Base-by-base conservation (phyloP, 2,329 filamentous ascomycete species). In the Domatiomyces globalis region DNA sequence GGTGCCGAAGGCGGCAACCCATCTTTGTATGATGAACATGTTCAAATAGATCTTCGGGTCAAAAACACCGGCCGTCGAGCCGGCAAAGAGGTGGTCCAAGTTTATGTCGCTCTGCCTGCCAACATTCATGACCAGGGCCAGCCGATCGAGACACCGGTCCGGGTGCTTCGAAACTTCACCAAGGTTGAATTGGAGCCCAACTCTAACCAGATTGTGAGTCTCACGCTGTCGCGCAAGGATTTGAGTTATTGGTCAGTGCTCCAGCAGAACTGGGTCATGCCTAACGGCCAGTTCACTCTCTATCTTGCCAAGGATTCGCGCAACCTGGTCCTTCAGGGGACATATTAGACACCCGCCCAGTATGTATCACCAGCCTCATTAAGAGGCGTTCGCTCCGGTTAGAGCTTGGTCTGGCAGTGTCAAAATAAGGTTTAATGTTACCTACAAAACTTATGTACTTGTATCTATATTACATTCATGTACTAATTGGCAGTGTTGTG, bases 91-190 rank as follows among this genome's bases (percentile, higher is more conserved):
- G 58, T 62, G 17, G 53, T 61, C n/a, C 61, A 62, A 48, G 15
- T 62, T 18, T 62, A 62, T 51, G 56, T 62, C 4, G 48, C 43
- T 19, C 57, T 58, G 33, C 61, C 78, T 0, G 55, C 68, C 6
- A 55, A 63, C 49, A 69, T 71, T 51, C 69, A 72, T 48, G 57
- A 61, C 0, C 71, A 71, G 10, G 65, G 67, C 6, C 69, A 73
- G 51, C 44, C 57, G n/a, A 71, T 74, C 19, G 82, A 87, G 25
- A 87, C 86, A 49, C 84, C 84, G 0, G 65, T 80, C 1, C 74
- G 75, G 51, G 79, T 81, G n/a, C 71, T 88, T 18, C 76, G 85
- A 12, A 83, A 83, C 27, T 88, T 88, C 62, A 80, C 83, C 56
- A 87, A 88, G 70, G 69, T 85, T 2, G 64, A 69, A 22, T 65